phyloP scores from a whole-genome alignment of 805 yeast species.

The Candida germanica region DNA sequence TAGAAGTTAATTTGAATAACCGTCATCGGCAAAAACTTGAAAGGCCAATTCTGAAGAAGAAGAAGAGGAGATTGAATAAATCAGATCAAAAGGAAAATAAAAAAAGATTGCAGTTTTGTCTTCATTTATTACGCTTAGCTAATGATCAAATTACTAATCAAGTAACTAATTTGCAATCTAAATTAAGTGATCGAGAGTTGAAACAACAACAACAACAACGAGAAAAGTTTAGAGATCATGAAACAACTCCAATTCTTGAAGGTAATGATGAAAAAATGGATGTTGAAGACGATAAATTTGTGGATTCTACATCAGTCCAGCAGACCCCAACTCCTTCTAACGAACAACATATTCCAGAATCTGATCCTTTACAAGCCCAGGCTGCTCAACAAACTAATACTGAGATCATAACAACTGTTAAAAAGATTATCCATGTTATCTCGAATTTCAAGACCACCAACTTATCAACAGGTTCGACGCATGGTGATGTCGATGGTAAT shows the following conservation, averaged over 20 bases:
- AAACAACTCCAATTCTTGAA: background rate
- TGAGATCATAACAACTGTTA: slow-evolving; percentile 85
- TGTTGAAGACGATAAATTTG: slow-evolving; percentile 6
- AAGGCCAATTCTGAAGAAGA: slow-evolving; percentile 10
- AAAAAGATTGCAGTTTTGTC: slow-evolving; percentile 70
- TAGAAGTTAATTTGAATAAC: slow-evolving; percentile 44
- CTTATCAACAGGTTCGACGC: slow-evolving; percentile 57
- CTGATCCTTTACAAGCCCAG: slow-evolving; percentile 7
- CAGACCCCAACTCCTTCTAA: slow-evolving; percentile 8
- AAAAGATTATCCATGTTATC: slow-evolving; percentile 80
- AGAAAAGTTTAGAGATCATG: too few relatives aligned
- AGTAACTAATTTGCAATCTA: slow-evolving; percentile 57
- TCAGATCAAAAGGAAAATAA: slow-evolving; percentile 52
- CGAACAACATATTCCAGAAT: background rate
- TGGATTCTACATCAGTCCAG: slow-evolving; percentile 5
- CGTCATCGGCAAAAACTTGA: slow-evolving; percentile 27
- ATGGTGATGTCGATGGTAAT: slow-evolving; percentile 8
- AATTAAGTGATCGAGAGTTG: slow-evolving; percentile 46
- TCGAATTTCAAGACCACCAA: slow-evolving; percentile 58
- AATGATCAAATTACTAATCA: slow-evolving; percentile 70
- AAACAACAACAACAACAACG: slow-evolving; percentile 19
- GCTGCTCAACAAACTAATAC: slow-evolving; percentile 52
- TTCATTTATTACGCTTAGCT: slow-evolving; percentile 77
- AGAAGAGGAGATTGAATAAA: slow-evolving; percentile 12
- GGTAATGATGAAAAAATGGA: background rate